Base-by-base conservation (phyloP, 2,329 filamentous ascomycete species). In the Metarhizium sp. region DNA sequence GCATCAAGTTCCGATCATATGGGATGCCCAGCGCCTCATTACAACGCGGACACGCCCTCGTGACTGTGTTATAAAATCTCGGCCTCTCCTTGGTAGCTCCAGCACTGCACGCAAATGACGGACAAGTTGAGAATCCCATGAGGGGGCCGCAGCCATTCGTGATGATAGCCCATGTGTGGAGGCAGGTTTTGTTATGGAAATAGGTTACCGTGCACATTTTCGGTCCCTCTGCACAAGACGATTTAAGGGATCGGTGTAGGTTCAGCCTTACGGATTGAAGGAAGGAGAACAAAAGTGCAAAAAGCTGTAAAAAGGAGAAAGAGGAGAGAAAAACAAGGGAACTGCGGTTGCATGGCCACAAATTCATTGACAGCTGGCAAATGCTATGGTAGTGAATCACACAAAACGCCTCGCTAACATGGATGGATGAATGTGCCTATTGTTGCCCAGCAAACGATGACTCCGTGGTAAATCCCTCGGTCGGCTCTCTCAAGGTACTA, bases 121-220 rank as follows among this genome's bases (percentile, higher is more conserved):
- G 62, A 66, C 80, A 83, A 32, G 67, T 76, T 57, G 65, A 67
- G 67, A 82, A 81, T 57, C 79, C 78, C 65, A 72, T 71, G 13
- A 74, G 74, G 0, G 76, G 76, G 4, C 62, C 70, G 68, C 80
- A 83, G 6, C 76, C 73, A 48, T 67, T 58, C 3, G 65, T 66
- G 61, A 82, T 71, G 57, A 73, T 63, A 46, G 77, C 71, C 79
- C 79, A 83, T 60, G 71, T 73, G 70, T 81, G 79, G 11, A 69
- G 68, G 72, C 79, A 82, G 57, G 60, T 61, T 51, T 72, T 74
- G 65, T 78, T 75, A 56, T 71, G 69, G 66, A 73, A 79, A 65
- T 76, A 75, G 30, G 68, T 73, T n/a, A 75, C 70, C 18, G 62
- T 60, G 64, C 78, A 81, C 78, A 81, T 81, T 20, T 51, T 51